phyloP scores from a whole-genome alignment of 2,329 filamentous ascomycete species.

The Helminthosporium solani region DNA sequence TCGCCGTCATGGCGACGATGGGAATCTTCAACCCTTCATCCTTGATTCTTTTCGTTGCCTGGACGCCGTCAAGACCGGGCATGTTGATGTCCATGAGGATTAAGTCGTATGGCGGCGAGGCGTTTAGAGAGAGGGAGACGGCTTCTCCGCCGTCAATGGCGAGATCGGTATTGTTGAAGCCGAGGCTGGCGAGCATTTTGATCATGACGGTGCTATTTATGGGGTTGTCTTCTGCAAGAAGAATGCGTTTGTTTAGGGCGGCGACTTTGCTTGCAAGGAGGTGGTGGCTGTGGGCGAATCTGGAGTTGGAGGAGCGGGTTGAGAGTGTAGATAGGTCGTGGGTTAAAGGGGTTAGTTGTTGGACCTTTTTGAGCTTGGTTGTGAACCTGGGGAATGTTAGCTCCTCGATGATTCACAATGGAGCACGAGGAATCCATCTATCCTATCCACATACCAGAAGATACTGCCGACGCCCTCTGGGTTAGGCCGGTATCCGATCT shows the following conservation, averaged over 20 bases:
- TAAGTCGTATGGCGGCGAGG: conserved; percentile 24
- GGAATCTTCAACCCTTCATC: conserved; percentile 33
- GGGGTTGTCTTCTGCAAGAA: conserved; percentile 52
- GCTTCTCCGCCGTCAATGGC: conserved; percentile 48
- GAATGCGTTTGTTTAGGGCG: conserved; percentile 26
- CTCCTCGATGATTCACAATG: background rate
- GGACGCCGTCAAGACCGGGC: conserved; percentile 35
- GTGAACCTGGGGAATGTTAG: conserved; percentile 52
- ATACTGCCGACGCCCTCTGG: conserved; percentile 50
- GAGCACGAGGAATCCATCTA: conserved; percentile 23
- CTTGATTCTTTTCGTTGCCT: conserved; percentile 29
- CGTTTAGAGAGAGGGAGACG: conserved; percentile 25
- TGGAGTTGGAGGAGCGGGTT: conserved; percentile 4
- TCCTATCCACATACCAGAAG: conserved; percentile 3
- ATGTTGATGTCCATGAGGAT: conserved; percentile 42
- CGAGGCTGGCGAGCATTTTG: conserved; percentile 47
- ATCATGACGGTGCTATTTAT: conserved; percentile 52
- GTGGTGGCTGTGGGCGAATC: conserved; percentile 3
- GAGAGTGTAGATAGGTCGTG: conserved; percentile 14
- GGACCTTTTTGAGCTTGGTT: conserved; percentile 35
- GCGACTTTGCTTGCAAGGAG: conserved; percentile 24
- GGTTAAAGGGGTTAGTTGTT: conserved; percentile 20
- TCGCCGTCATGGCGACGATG: conserved; percentile 58
- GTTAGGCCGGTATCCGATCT: conserved; percentile 52
- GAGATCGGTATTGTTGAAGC: conserved; percentile 37